Percentiles rank a stretch among this genome's conserved stretches.
These are phyloP conservation scores for Backusella australiensis DNA, from an alignment of 192 early-diverging fungal species.

Conservation along the genomic window DNA sequence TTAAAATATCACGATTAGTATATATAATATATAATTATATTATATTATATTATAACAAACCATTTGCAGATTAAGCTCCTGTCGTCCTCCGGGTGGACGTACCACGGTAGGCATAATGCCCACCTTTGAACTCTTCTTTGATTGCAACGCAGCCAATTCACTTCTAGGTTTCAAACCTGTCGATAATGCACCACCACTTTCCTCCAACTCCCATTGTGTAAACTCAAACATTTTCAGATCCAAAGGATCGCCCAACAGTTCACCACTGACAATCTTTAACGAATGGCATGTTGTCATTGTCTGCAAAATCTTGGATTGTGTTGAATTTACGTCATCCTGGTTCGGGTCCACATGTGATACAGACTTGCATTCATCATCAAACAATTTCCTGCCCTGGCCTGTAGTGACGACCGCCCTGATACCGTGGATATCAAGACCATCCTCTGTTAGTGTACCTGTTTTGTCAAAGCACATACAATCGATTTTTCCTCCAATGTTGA, in stretches of 20 bases:
- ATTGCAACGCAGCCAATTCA: conserved; percentile 13
- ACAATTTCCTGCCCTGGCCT: conserved; percentile 43
- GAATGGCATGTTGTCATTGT: conserved; percentile 80
- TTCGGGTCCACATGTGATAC: not conserved
- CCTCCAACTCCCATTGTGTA: conserved; percentile 90
- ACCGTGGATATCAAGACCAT: conserved; percentile 94
- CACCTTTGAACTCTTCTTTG: conserved; percentile 29
- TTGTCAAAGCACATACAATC: conserved; percentile 99
- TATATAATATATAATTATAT: not conserved
- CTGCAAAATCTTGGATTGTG: conserved; percentile 44
- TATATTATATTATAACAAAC: not conserved
- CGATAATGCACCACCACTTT: conserved; percentile 56
- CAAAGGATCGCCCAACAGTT: conserved; percentile 91
- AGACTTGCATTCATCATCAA: conserved; percentile 40
- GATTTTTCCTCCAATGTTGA: conserved; percentile 96
- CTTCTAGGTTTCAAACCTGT: conserved; percentile 23
- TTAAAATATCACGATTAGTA: not conserved
- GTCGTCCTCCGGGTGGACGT: conserved; percentile 72
- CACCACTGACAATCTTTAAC: conserved; percentile 88
- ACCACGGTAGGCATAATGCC: conserved; percentile 80
- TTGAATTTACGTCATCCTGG: conserved; percentile 4
- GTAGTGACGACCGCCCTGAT: conserved; percentile 62
- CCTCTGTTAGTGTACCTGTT: conserved; percentile 96
- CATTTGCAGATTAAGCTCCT: conserved; percentile 19
- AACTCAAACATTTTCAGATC: conserved; percentile 99